phyloP scores from a whole-genome alignment of 2,329 filamentous ascomycete species.

The Paecilomyces dactylethromorphus region DNA sequence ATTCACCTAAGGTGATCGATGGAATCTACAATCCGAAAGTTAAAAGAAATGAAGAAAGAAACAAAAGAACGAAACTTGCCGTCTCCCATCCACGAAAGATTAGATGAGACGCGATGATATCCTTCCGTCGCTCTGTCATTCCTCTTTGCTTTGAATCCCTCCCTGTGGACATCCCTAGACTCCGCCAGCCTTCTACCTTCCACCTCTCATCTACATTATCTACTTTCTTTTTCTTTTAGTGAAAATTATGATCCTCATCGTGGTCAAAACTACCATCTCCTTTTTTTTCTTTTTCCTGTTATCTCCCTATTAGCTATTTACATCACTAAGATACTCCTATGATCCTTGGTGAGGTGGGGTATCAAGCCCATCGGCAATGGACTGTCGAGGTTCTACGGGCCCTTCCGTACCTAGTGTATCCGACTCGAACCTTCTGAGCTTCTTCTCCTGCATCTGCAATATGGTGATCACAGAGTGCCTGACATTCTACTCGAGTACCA shows the following conservation, averaged over 20 bases:
- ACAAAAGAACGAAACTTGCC: not conserved
- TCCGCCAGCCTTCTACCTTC: not conserved
- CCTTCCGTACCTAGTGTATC: not conserved
- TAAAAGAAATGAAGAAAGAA: not conserved
- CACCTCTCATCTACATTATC: not conserved
- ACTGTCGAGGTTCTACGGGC: not conserved
- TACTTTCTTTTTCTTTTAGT: not conserved
- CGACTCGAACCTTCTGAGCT: not conserved
- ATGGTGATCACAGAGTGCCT: not conserved
- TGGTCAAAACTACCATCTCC: too few species aligned
- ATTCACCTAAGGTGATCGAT: not conserved
- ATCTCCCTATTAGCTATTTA: not conserved
- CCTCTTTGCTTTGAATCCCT: not conserved
- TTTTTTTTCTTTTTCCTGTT: not conserved
- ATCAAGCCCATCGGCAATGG: not conserved
- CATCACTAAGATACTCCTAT: not conserved
- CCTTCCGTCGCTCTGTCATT: not conserved
- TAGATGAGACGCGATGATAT: not conserved
- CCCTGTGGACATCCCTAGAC: not conserved
- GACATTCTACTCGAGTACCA: not conserved
- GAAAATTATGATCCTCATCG: not conserved
- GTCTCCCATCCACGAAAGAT: not conserved
- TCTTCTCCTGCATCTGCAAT: not conserved
- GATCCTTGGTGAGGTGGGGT: not conserved
- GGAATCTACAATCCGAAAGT: not conserved